Evolutionary conservation across 2,329 filamentous ascomycete species (phyloP), one percentile per base, ranked within the genome.

Genomic region (Phialophora chinensis): DNA sequence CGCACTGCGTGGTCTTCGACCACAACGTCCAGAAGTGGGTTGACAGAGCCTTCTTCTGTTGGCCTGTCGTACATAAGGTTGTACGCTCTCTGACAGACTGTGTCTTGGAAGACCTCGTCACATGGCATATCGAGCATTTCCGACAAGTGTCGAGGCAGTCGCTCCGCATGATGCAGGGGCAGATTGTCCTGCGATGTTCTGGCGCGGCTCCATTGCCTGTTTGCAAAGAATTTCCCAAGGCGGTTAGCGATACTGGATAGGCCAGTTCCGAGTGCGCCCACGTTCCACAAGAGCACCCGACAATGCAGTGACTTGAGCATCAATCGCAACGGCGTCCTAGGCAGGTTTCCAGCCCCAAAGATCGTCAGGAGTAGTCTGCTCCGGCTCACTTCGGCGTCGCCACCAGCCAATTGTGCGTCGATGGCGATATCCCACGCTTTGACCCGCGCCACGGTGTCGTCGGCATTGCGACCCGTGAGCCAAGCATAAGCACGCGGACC

Each of bases 291-390:
- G 38, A 97, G 85, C 53, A 97, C 87, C n/a, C 93, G 91, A 67
- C 96, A 90, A 75, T 98, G 94, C 44, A 98, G 82, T 1, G 94
- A 91, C 78, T 96, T 96, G 64, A 97, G 86, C 91, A 97, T 97
- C 62, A 97, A 84, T 52, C 92, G 86, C 56, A 86, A 85, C 0
- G 94, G 92, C 0, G 91, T 95, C 66, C 92, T 88, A 11, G 93
- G 93, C 1, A 97, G 83, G 0, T 93, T 97, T 27, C 90, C 90
- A 1, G 93, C 96, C 8, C 93, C 93, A 74, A 97, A 89, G 29
- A 97, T 84, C 0, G 93, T 97, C 58, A 97, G 83, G 0, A 94
- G 87, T 35, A 97, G 84, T 58, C 94, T 88, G 77, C 91, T 93
- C 78, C 91, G 93, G 82, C 90, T 96, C 72, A 97, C 91, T 76